phyloP scores from a whole-genome alignment of 2,329 filamentous ascomycete species.

The Akanthomyces lecanii region DNA sequence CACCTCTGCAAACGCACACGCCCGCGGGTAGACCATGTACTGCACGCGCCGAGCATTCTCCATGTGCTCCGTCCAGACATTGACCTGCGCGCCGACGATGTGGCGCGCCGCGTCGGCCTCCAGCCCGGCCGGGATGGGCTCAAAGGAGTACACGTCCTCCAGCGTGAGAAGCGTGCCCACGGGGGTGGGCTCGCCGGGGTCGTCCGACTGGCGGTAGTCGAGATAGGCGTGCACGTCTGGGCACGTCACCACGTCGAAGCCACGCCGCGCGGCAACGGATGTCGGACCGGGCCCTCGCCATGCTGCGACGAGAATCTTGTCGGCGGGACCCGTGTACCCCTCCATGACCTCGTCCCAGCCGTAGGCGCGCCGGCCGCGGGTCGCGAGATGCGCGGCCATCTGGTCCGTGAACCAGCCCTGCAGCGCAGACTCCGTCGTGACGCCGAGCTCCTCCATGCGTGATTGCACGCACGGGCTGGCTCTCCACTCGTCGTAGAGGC shows the following conservation, averaged over 20 bases:
- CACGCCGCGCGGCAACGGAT: slow-evolving; percentile 19
- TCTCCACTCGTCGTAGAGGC: slow-evolving; percentile 21
- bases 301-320: slow-evolving; percentile 18
- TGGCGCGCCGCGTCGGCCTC: slow-evolving; percentile 12
- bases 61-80: slow-evolving; percentile 22
- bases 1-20: slow-evolving; percentile 20
- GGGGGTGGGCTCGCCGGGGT: slow-evolving; percentile 20
- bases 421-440: slow-evolving; percentile 16
- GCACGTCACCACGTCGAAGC: slow-evolving; percentile 20
- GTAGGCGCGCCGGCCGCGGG: slow-evolving; percentile 18
- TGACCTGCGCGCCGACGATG: slow-evolving; percentile 20
- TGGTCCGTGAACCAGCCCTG: slow-evolving; percentile 21
- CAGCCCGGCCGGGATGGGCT: slow-evolving; percentile 18
- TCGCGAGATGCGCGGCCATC: slow-evolving; percentile 19
- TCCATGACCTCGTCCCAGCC: slow-evolving; percentile 21
- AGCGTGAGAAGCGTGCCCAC: slow-evolving; percentile 18
- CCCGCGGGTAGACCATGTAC: slow-evolving; percentile 19
- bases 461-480: slow-evolving; percentile 16
- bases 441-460: slow-evolving; percentile 18
- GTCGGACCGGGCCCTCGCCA: slow-evolving; percentile 20
- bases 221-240: slow-evolving; percentile 20
- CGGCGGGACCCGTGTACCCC: slow-evolving; percentile 16
- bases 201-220: slow-evolving; percentile 21
- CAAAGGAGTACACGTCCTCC: slow-evolving; percentile 18
- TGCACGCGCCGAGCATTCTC: slow-evolving; percentile 20